Base-by-base conservation (phyloP, 2,329 filamentous ascomycete species). In the Calonectria crousiana region DNA sequence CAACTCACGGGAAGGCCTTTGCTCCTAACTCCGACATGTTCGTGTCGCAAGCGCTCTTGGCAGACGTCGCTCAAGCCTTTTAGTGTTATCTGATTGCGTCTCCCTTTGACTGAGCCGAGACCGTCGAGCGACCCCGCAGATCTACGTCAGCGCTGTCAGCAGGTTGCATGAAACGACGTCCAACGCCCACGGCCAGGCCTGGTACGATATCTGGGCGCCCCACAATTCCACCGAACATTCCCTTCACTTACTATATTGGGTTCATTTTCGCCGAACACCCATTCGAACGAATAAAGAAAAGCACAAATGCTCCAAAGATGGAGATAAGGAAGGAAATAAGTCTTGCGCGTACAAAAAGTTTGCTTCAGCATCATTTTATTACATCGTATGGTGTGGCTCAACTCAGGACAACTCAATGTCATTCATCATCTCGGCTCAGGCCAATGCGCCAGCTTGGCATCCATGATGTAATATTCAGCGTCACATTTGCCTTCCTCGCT, bases 181-280 rank as follows among this genome's bases (percentile, higher is more conserved):
- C 26, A 62, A 13, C 6, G 23, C 18, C 9, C 14, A 26, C 16
- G 14, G n/a, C n/a, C 36, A 34, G 13, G 10, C 14, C 30, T 10
- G 23, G 11, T 18, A 28, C 34, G 34, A 62, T 62, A 62, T 62
- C 44, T 41, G 16, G 23, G 14, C 56, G 14, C 56, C 23, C 56
- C 56, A 41, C 56, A 62, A 62, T 62, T 62, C 36, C 28, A 62
- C 56, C 56, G 56, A 62, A 62, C 36, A 62, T 62, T 62, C 56
- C 38, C 56, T 62, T 62, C 14, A 38, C 56, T 62, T 41, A 41
- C 56, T 41, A 2, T 3, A 62, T 41, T 8, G 56, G 34, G 56
- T 10, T 23, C 34, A 26, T 62, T 26, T 28, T 62, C 56, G 56
- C 56, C 56, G 56, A 62, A 62, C 30, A 41, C 13, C 4, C 44